phyloP scores from a whole-genome alignment of 2,329 filamentous ascomycete genomes.

The Macroventuria anomochaeta region DNA sequence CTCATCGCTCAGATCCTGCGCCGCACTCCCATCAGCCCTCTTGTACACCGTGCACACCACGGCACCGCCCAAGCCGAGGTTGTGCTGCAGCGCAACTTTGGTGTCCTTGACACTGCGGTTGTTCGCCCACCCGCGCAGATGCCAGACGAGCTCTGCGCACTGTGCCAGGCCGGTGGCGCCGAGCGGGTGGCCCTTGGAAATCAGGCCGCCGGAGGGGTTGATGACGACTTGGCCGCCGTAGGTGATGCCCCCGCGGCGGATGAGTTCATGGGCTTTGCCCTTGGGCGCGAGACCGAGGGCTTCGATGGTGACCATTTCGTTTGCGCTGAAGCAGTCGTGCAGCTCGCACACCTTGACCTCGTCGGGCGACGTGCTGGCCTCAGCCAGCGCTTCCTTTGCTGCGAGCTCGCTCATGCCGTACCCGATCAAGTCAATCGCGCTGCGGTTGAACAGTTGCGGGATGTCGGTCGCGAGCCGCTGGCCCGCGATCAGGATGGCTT shows the following conservation, averaged over 20 bases:
- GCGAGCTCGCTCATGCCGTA: conserved; percentile 83
- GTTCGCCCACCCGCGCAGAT: conserved; percentile 93
- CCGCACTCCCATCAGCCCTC: conserved; percentile 76
- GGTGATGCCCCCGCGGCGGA: conserved; percentile 85
- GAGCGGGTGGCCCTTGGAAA: conserved; percentile 94
- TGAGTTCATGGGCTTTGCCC: conserved; percentile 91
- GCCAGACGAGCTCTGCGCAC: conserved; percentile 94
- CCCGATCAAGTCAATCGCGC: conserved; percentile 86
- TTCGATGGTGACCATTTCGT: conserved; percentile 91
- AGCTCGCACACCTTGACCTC: conserved; percentile 88
- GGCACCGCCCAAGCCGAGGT: conserved; percentile 88
- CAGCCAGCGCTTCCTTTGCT: conserved; percentile 70
- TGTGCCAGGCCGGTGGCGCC: conserved; percentile 95
- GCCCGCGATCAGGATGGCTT: conserved; percentile 88
- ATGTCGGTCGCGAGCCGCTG: conserved; percentile 87
- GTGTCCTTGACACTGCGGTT: conserved; percentile 77
- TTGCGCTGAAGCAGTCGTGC: conserved; percentile 96
- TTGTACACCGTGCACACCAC: conserved; percentile 90
- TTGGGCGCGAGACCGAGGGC: conserved; percentile 77
- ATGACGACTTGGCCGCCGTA: conserved; percentile 84
- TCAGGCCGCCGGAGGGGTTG: conserved; percentile 92
- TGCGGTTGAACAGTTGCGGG: conserved; percentile 77
- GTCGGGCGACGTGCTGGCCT: conserved; percentile 70
- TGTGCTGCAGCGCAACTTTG: conserved; percentile 82
- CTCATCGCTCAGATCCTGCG: conserved; percentile 65